A percentile compares a stretch with the other conserved stretches of the same genome.
phyloP scores from a whole-genome alignment of 108 stramenopile genomes.

The Nannochloropsis granulata region DNA sequence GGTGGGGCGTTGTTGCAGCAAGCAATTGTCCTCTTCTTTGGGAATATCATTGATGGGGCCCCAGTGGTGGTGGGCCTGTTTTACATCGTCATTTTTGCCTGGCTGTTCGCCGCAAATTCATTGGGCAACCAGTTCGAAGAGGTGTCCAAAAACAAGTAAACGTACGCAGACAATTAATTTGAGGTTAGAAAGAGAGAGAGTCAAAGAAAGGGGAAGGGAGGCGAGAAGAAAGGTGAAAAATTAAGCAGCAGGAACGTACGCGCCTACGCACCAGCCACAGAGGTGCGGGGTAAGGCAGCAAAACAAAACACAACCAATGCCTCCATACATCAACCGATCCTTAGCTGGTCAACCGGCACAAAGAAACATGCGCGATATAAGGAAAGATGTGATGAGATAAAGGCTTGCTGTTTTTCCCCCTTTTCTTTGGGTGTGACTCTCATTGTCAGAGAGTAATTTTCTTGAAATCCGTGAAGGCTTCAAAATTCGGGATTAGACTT shows the following conservation, averaged over 20 bases:
- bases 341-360: too few species aligned
- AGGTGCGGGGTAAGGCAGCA: neutral
- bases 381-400: too few species aligned
- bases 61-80: conserved; percentile 40
- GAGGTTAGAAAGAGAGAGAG: neutral
- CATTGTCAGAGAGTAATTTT: too few species aligned
- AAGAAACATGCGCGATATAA: too few species aligned
- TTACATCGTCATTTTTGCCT: neutral
- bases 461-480: too few species aligned
- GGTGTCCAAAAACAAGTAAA: neutral
- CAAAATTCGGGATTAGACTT: too few species aligned
- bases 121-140: neutral
- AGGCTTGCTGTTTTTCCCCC: too few species aligned
- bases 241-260: too few species aligned
- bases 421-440: too few species aligned
- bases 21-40: conserved; percentile 69
- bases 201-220: neutral
- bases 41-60: conserved; percentile 69
- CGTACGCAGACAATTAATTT: too few species aligned
- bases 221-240: neutral
- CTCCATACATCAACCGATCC: too few species aligned
- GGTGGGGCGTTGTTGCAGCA: conserved; percentile 86
- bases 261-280: neutral
- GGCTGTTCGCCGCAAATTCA: neutral
- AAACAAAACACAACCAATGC: too few species aligned